These are phyloP conservation scores for Globisporangium cylindrosporum DNA, from an alignment of 352 stramenopile species.

Conservation along the genomic window DNA sequence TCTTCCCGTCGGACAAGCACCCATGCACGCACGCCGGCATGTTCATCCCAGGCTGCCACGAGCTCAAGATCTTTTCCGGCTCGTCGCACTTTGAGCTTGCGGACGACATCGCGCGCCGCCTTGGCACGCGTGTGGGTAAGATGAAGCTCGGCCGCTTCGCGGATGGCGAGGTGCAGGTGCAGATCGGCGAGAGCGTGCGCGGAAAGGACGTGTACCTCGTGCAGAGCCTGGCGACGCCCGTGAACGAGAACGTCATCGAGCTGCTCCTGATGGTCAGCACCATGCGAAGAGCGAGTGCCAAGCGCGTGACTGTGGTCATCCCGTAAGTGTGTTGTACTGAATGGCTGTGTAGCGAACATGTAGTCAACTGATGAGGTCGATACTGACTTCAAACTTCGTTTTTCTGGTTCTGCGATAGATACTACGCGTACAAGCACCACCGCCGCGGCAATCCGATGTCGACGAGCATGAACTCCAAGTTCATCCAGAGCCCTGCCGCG, in stretches of 20 bases:
- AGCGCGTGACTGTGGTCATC: conserved; percentile 93
- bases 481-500: conserved; percentile 84
- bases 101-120: conserved; percentile 85
- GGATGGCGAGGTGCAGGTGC: conserved; percentile 91
- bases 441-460: conserved; percentile 79
- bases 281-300: conserved; percentile 90
- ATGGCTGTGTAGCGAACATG: background rate
- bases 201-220: conserved; percentile 95
- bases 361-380: background rate
- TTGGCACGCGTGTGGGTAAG: conserved; percentile 86
- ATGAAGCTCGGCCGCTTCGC: conserved; percentile 89
- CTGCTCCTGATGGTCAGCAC: conserved; percentile 94
- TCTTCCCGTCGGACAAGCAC: conserved; percentile 90
- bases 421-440: conserved; percentile 94
- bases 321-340: conserved; percentile 52
- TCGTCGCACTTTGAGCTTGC: conserved; percentile 90
- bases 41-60: conserved; percentile 91
- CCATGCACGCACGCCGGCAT: conserved; percentile 88
- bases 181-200: conserved; percentile 91
- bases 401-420: conserved; percentile 30
- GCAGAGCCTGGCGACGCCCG: conserved; percentile 88
- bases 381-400: background rate
- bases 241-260: conserved; percentile 96
- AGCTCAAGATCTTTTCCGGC: conserved; percentile 92
- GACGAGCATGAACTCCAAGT: conserved; percentile 91